A percentile compares a stretch with the other conserved stretches of the same genome.
phyloP scores from a whole-genome alignment of 257 asterid genomes.

The Ocimum tenuiflorum region DNA sequence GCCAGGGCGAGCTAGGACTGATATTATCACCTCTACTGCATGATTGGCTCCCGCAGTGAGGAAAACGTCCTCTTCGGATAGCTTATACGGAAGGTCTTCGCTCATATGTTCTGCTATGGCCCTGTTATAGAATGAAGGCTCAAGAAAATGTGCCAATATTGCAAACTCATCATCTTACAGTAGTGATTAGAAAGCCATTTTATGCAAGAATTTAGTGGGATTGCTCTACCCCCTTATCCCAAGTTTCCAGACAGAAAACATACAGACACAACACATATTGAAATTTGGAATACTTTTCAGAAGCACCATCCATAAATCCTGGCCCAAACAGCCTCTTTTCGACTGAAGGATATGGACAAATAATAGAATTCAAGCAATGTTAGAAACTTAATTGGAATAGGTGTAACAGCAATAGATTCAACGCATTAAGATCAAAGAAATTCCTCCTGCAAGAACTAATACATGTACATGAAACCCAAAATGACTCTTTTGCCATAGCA shows the following conservation, averaged over 20 bases:
- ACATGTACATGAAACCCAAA: too few species aligned
- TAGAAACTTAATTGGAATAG: not conserved
- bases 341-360: not conserved
- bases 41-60: slow-evolving; percentile 62
- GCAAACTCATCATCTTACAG: not conserved
- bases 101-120: slow-evolving; percentile 54
- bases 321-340: not conserved
- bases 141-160: not conserved
- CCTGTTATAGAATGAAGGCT: slow-evolving; percentile 28
- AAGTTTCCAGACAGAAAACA: not conserved
- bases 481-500: not conserved
- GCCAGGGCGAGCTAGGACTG: slow-evolving; percentile 53
- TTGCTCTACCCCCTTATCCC: not conserved
- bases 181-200: not conserved
- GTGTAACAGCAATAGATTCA: not conserved
- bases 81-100: slow-evolving; percentile 32
- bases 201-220: not conserved
- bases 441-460: not conserved
- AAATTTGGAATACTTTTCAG: not conserved
- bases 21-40: slow-evolving; percentile 48
- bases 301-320: not conserved
- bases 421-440: not conserved
- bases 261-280: not conserved
- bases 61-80: slow-evolving; percentile 42
- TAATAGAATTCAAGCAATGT: not conserved